Conservation (phyloP, 345 rosid species). For the Rhizophora mangle region DNA sequence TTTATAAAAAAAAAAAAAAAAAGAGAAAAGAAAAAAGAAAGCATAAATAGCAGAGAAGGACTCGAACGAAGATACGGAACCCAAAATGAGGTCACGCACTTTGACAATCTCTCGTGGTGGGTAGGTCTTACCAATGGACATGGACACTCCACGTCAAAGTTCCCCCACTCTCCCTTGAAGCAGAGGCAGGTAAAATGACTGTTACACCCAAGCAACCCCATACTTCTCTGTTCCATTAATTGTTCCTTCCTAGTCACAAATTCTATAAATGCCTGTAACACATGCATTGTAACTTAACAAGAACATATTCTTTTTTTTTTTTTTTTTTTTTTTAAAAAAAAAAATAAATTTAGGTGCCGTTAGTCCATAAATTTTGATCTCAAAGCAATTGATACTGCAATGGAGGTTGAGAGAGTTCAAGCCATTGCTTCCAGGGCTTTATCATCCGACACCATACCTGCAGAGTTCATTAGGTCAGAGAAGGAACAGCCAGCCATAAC, state of each 20-base stretch:
- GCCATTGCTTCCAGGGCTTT: neutral
- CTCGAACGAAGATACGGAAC: too few relatives aligned
- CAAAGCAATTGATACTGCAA: neutral
- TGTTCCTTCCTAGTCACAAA: too few relatives aligned
- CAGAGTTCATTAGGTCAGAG: slow-evolving; percentile 58
- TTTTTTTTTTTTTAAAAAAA: neutral
- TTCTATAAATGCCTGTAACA: too few relatives aligned
- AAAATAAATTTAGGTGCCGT: neutral
- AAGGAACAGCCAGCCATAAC: slow-evolving; percentile 68
- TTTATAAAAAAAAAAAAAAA: too few relatives aligned
- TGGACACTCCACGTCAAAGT: neutral
- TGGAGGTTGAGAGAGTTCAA: slow-evolving; percentile 14
- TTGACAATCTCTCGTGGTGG: neutral
- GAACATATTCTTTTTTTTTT: neutral
- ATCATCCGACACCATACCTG: slow-evolving; percentile 45
- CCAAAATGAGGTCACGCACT: too few relatives aligned
- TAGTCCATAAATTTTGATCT: neutral
- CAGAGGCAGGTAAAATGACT: neutral
- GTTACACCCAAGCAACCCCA: neutral
- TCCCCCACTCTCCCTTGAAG: neutral
- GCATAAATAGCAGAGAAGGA: too few relatives aligned
- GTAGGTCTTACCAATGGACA: neutral
- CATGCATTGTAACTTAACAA: too few relatives aligned
- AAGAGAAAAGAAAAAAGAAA: too few relatives aligned
- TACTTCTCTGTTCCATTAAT: too few relatives aligned